Evolutionary conservation across 345 rosid genomes (phyloP), one percentile per base, ranked within the genome.

Genomic region (Trapa bicornis): DNA sequence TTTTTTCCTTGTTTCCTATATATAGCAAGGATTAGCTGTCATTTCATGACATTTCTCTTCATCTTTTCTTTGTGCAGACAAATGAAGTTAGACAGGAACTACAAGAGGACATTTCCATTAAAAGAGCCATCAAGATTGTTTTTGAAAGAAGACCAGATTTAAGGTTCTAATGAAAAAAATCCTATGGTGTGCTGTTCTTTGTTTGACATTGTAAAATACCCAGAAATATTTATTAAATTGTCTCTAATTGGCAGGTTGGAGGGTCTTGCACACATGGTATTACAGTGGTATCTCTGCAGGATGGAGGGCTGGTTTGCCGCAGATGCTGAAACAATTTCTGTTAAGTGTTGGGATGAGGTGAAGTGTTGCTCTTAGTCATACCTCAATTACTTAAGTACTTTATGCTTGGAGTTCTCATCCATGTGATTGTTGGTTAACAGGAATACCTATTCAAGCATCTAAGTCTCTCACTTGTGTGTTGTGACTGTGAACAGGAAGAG

Each of bases 271-370:
- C 78, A 84, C 63, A 87, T 86, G 77, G 97, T 92, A 56, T 95
- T 94, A 43, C 99, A 94, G 38, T 94, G 99, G 99, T 94, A 94
- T 68, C 66, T 91, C 37, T 91, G 99, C 80, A 87, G 97, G 77
- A 94, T 94, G 97, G 97, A 94, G 80, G 99, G 99, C n/a, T 91
- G 99, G 97, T 94, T 94, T 80, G 97, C 97, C 48, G 91, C 99
- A 8, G 97, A 94, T 86, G 88, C 99, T 33, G 97, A 94, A 47
- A 89, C 91, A 58, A 94, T 94, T 67, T 91, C 99, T 7, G 80
- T 85, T 41, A 86, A 80, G 75, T 73, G 86, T 77, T 94, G 99
- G 99, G 99, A 94, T 73, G 82, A 89, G 87, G 98, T 79, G 61
- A 78, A 73, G 32, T 47, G 2, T 37, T 2, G 10, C 32, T 48